Evolutionary conservation across 1,139 yeast genomes (phyloP), one percentile per base, ranked within the genome.

Genomic region (Suhomyces terraborum): DNA sequence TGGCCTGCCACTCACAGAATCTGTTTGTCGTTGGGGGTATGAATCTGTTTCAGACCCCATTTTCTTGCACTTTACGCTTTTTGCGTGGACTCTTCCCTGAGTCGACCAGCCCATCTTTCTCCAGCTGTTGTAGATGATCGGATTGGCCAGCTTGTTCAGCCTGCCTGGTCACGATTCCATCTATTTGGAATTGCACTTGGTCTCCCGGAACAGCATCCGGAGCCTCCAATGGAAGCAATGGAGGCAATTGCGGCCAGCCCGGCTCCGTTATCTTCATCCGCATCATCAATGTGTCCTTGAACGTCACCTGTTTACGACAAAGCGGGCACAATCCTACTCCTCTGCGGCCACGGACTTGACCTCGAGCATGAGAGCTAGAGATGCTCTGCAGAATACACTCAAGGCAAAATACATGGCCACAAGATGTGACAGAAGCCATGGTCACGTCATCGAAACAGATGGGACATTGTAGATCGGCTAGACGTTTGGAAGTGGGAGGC

Each of bases 311-410:
- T 46, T 72, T 67, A 31, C 78, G 54, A 47, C 78, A 73, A 46
- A 73, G 56, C 3, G 78, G 78, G 53, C 78, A 73, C 25, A 71
- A 55, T 0, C 77, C 78, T 7, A 58, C 61, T 4, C 77, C 78
- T 43, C 60, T 52, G 24, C 50, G 51, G 5, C 67, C 64, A 25
- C 61, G 46, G 1, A 54, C 56, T 46, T 72, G 77, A 4, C 77
- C 77, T 13, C 77, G 53, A 6, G 77, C 77, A 31, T 63, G 58
- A 1, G 76, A 69, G 34, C 73, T 62, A 7, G 75, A 57, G 1
- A 73, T 53, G 48, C 75, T 66, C 47, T 66, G 72, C 51, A 64
- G 73, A 24, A 73, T 61, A 48, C 78, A 73, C 31, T 69, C 74
- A 10, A 73, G 56, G 44, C 78, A 73, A 50, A 70, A 73, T 2